Conservation (phyloP, 805 yeast genomes). For the Schizosaccharomyces osmophilus region DNA sequence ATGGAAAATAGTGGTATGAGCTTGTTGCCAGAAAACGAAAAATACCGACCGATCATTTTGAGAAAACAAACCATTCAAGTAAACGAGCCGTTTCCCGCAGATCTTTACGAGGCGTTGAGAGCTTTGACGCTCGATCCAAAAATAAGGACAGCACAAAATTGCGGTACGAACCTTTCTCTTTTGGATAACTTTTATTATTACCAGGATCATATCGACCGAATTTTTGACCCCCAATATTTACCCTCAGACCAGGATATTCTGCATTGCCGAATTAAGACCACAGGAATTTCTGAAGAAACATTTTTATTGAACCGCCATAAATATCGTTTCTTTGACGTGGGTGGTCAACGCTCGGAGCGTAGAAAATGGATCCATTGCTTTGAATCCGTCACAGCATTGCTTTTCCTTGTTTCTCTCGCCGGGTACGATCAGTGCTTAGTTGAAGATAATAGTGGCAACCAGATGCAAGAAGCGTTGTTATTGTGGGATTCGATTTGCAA, state of each 20-base stretch:
- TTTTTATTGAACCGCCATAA: constrained; percentile 40
- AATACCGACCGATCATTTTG: not conserved
- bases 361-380: constrained; percentile 81
- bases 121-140: not conserved
- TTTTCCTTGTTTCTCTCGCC: constrained; percentile 59
- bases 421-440: constrained; percentile 59
- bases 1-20: not conserved
- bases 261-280: constrained; percentile 59
- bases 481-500: constrained; percentile 64
- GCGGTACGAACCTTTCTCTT: not conserved
- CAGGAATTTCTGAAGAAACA: constrained; percentile 56
- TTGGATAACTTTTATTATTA: constrained; percentile 21
- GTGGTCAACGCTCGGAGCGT: constrained; percentile 72
- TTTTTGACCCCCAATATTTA: constrained; percentile 27
- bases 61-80: not conserved
- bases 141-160: not conserved
- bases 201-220: constrained; percentile 33
- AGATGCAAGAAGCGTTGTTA: constrained; percentile 48
- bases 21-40: not conserved
- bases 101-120: not conserved
- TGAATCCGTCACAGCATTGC: constrained; percentile 57
- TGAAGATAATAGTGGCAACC: constrained; percentile 41
- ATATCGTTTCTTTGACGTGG: constrained; percentile 36
- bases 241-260: constrained; percentile 51
- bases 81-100: not conserved